A percentile compares a stretch with the other conserved stretches of the same genome.
These are phyloP conservation scores for Paraphaeosphaeria minitans DNA, from an alignment of 2,329 filamentous ascomycete species.

Conservation along the genomic window DNA sequence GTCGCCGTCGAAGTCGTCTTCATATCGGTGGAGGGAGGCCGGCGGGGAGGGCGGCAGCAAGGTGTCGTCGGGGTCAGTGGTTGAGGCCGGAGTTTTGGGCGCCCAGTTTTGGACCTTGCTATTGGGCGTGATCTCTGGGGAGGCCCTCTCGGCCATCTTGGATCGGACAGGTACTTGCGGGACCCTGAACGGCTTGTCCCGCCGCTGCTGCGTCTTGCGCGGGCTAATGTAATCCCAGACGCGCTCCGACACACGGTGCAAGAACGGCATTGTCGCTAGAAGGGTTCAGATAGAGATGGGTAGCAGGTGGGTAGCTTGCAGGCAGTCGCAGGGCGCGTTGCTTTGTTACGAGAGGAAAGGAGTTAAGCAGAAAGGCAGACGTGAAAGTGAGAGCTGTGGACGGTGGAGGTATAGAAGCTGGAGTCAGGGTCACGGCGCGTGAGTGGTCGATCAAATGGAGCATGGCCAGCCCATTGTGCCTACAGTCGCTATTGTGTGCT, in stretches of 20 bases:
- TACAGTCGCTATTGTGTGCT: neutral
- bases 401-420: neutral
- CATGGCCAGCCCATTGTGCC: conserved; percentile 1
- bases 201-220: conserved; percentile 44
- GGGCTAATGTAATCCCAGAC: conserved; percentile 53
- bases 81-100: conserved; percentile 27
- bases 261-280: conserved; percentile 33
- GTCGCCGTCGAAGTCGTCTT: conserved; percentile 41
- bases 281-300: neutral
- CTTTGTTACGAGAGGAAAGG: conserved; percentile 2
- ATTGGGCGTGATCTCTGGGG: conserved; percentile 39
- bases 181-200: conserved; percentile 46
- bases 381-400: neutral
- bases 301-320: neutral
- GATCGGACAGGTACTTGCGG: conserved; percentile 27
- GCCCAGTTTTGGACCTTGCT: conserved; percentile 32
- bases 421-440: conserved; percentile 3
- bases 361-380: neutral
- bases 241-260: conserved; percentile 40
- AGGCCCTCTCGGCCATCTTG: conserved; percentile 4
- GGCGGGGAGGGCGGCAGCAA: conserved; percentile 41
- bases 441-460: neutral
- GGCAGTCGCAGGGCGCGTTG: neutral
- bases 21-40: conserved; percentile 27
- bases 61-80: conserved; percentile 27